Evolutionary conservation across 1,284 basidiomycete genomes (phyloP), one percentile per base, ranked within the genome.

Genomic region (Taiwanofungus camphoratus): DNA sequence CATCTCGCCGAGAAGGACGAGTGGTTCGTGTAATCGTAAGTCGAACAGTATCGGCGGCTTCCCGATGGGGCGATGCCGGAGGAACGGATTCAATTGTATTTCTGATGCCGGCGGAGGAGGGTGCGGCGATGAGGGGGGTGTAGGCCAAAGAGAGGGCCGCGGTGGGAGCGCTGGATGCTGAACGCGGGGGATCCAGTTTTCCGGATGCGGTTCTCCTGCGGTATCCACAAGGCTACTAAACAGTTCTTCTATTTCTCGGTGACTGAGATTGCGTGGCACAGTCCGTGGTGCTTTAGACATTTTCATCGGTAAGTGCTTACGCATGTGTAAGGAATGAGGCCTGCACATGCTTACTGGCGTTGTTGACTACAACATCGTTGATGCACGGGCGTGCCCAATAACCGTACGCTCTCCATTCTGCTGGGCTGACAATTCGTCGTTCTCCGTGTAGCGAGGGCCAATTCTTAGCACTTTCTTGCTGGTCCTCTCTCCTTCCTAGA

Each of bases 51-150:
- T 52, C 0, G 70, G 66, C 2, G 74, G 62, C 3, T 56, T 60
- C 2, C 77, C 77, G 35, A 62, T 61, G 11, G 59, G 55, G 15
- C 58, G 56, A 51, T 77, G 76, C 44, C 63, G 59, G 34, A 80
- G 69, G 50, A 74, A 68, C 29, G 77, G 76, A 52, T 80, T 78
- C 24, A 81, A 65, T 41, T 73, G 68, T 32, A 71, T 64, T 49
- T 73, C 66, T 56, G 65, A 65, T 7, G 76, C 67, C 11, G 50
- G 52, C 4, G 49, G 51, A 8, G 37, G 29, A 5, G 71, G 65
- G 5, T 64, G 51, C 34, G 60, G 58, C 5, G 56, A 53, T 4
- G 57, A 63, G 9, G 67, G 68, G 6, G 70, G 71, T 9, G 60
- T 58, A 36, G 60, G 56, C 76, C 74, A 77, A 9, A 66, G 60